Evolutionary conservation across 78 protist species (phyloP).

Genomic region (Polysphondylium violaceum): DNA sequence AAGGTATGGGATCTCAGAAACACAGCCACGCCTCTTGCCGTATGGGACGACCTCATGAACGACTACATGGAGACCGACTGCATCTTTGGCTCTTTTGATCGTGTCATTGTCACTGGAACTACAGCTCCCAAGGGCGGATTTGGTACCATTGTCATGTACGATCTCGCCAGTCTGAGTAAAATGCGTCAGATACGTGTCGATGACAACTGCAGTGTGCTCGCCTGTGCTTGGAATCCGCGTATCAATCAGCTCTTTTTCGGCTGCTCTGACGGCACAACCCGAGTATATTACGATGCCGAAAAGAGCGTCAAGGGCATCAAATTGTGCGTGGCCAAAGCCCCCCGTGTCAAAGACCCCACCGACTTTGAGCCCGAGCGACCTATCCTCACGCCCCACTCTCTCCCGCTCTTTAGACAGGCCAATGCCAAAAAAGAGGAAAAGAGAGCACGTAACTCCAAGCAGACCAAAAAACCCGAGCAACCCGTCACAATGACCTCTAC

Average conservation of each 20-base stretch:
- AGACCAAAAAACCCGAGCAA: constrained; percentile 22
- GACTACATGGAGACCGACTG: constrained; percentile 43
- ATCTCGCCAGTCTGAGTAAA: constrained; percentile 29
- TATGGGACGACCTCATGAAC: constrained; percentile 23
- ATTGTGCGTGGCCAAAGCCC: constrained; percentile 54
- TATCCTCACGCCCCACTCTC: constrained; percentile 81
- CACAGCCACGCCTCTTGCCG: constrained; percentile 1
- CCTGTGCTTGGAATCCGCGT: constrained; percentile 78
- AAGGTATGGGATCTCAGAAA: constrained; percentile 86
- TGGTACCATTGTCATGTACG: constrained; percentile 51
- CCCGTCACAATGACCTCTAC: background rate
- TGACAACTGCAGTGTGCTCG: constrained; percentile 28
- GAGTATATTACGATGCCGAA: constrained; percentile 60
- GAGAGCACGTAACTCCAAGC: background rate
- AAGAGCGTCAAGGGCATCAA: constrained; percentile 40
- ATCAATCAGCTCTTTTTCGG: constrained; percentile 88
- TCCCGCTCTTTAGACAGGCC: constrained; percentile 59
- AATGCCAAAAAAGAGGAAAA: constrained; percentile 21
- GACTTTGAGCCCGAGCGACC: constrained; percentile 58
- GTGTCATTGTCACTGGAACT: constrained; percentile 83
- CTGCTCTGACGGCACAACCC: constrained; percentile 64
- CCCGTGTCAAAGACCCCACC: constrained; percentile 51
- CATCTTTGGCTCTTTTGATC: constrained; percentile 71
- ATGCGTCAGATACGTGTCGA: constrained; percentile 64
- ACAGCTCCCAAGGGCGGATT: constrained; percentile 30